Conservation (phyloP, 768 basidiomycete genomes). For the Tricholoma terreum region DNA sequence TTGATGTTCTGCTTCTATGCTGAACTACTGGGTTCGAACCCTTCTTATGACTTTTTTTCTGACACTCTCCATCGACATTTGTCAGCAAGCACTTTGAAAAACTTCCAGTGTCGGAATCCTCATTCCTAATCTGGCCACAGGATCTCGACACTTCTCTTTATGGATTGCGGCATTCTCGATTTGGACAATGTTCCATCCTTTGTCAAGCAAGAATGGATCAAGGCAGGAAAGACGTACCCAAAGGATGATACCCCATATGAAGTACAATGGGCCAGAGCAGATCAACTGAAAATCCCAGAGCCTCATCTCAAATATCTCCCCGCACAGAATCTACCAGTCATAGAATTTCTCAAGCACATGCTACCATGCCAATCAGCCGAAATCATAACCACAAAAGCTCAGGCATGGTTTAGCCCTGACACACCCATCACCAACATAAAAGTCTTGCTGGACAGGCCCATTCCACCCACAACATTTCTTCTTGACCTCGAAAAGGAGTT, state of each 20-base stretch:
- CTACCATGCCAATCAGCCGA: not conserved
- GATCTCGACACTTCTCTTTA: no score
- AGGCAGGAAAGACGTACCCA: not conserved
- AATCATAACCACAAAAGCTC: not conserved
- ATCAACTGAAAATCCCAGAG: not conserved
- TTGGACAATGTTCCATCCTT: not conserved
- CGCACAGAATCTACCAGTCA: not conserved
- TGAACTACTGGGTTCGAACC: not conserved
- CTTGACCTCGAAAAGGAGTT: not conserved
- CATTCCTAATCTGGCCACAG: no score
- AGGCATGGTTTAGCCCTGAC: not conserved
- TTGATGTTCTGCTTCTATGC: not conserved
- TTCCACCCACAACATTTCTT: constrained; percentile 1
- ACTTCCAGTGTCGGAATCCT: not conserved
- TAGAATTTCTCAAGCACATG: not conserved
- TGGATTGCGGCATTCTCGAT: not conserved
- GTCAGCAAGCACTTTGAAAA: not conserved
- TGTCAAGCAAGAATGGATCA: not conserved
- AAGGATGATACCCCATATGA: not conserved
- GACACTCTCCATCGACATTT: not conserved
- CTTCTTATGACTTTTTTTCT: not conserved
- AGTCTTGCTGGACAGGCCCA: not conserved
- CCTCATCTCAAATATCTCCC: not conserved
- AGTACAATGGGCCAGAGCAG: not conserved
- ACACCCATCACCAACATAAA: not conserved